Evolutionary conservation across 1,284 basidiomycete species (phyloP).

Genomic region (Trametes sp.): DNA sequence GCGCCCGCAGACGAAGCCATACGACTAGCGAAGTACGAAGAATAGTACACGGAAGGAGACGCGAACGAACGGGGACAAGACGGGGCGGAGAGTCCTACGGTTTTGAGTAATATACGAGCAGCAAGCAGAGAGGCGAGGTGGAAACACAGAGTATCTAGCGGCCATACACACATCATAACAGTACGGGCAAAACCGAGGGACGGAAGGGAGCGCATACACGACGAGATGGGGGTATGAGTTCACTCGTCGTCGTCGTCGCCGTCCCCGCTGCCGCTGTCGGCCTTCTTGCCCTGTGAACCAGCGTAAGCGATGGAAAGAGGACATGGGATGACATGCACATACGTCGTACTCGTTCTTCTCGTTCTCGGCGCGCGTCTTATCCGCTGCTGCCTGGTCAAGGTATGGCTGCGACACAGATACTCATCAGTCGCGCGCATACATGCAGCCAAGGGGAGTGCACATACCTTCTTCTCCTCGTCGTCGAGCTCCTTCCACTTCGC

Average conservation of each 20-base stretch:
- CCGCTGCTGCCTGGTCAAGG: constrained; percentile 83
- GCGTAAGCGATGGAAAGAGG: constrained; percentile 9
- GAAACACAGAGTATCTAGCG: constrained; percentile 27
- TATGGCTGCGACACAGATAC: constrained; percentile 79
- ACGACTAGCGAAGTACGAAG: constrained; percentile 31
- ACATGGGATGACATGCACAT: constrained; percentile 37
- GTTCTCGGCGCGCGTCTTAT: constrained; percentile 85
- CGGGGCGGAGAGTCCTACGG: constrained; percentile 24
- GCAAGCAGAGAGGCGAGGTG: constrained; percentile 18
- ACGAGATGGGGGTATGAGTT: constrained; percentile 20
- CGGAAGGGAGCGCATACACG: constrained; percentile 9
- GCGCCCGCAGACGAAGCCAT: constrained; percentile 32
- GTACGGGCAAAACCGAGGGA: constrained; percentile 4
- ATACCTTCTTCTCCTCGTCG: constrained; percentile 78
- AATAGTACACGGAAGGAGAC: constrained; percentile 26
- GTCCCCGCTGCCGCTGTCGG: constrained; percentile 55
- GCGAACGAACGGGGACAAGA: constrained; percentile 8
- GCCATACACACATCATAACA: constrained; percentile 26
- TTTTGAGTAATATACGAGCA: constrained; percentile 34
- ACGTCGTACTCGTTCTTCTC: constrained; percentile 84
- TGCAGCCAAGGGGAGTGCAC: constrained; percentile 13
- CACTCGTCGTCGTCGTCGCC: constrained; percentile 66
- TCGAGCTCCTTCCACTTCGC: constrained; percentile 77
- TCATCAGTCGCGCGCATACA: constrained; percentile 9
- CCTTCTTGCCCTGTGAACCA: constrained; percentile 54